Base-by-base conservation (phyloP, 768 basidiomycete genomes). In the Boletus fagicola region DNA sequence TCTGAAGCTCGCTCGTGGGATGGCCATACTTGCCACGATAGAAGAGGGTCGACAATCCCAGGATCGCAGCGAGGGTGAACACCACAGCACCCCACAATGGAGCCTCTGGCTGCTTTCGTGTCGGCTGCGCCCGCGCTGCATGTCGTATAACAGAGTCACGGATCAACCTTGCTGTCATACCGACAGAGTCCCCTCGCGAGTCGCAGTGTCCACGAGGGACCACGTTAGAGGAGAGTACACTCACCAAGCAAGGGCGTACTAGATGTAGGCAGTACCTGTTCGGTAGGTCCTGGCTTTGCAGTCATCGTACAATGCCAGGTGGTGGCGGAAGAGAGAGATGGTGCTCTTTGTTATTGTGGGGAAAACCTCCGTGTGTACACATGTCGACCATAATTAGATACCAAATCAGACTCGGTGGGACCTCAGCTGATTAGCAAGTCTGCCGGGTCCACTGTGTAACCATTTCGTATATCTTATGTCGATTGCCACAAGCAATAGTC, bases 231-330 rank as follows among this genome's bases (percentile, higher is more conserved):
- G n/a, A 8, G 49, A 5, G 22, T 33, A 35, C 31, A 54, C 60
- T 60, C 47, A 68, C 67, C 22, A 7, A 68, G 64, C 24, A 68
- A 46, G 3, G 67, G 65, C 1, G 67, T 68, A 11, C 20, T 59
- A 36, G 60, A 50, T 8, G 59, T 59, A 45, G 51, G 39, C 4
- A 30, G 16, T 4, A 12, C 35, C 49, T 46, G 39, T 48, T 44
- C 20, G 39, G 28, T n/a, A n/a, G 26, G 47, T 18, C 39, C 52
- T 51, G 53, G 48, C 33, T 49, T 46, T 11, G n/a, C 26, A 52
- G 22, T 40, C 65, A 68, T 68, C 22, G 30, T 42, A 10, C 33
- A 47, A 40, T 50, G 47, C 48, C 51, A 47, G 38, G 36, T 16
- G 12, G 54, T 38, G 26, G 50, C 26, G 24, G 44, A 30, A 15